Percentiles rank a stretch among this genome's conserved stretches.
These are phyloP conservation scores for Suillus subalutaceus DNA, from an alignment of 768 basidiomycete species.

Conservation along the genomic window DNA sequence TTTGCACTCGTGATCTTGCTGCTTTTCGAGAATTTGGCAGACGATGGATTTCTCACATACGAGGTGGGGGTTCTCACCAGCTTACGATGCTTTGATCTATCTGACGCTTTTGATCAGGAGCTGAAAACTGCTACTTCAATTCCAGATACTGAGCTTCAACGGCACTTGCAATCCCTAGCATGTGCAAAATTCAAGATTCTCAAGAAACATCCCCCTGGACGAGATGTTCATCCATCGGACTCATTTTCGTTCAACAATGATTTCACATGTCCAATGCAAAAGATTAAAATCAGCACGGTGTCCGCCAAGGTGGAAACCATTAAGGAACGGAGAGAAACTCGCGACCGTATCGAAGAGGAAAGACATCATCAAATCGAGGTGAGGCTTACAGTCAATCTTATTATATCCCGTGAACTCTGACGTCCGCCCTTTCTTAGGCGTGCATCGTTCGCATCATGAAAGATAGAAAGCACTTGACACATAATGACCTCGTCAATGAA, in stretches of 20 bases:
- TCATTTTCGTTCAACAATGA: slow-evolving; percentile 86
- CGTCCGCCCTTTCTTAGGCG: slow-evolving; percentile 57
- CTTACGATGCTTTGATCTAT: neutral
- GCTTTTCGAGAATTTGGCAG: slow-evolving; percentile 75
- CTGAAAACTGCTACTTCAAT: slow-evolving; percentile 78
- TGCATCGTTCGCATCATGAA: slow-evolving; percentile 99
- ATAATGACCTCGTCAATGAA: slow-evolving; percentile 89
- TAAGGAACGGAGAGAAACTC: slow-evolving; percentile 90
- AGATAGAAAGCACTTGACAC: slow-evolving; percentile 84
- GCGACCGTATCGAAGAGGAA: slow-evolving; percentile 89
- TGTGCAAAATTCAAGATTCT: slow-evolving; percentile 93
- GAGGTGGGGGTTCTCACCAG: slow-evolving; percentile 47
- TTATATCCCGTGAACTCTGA: slow-evolving; percentile 12
- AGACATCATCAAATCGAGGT: slow-evolving; percentile 90
- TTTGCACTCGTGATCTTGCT: slow-evolving; percentile 85
- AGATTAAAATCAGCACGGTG: slow-evolving; percentile 92
- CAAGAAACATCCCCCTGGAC: slow-evolving; percentile 86
- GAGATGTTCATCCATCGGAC: slow-evolving; percentile 78
- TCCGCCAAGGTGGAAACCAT: slow-evolving; percentile 84
- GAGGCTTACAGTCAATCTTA: slow-evolving; percentile 19
- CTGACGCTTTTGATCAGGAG: slow-evolving; percentile 55
- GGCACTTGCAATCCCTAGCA: slow-evolving; percentile 94
- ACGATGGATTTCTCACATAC: slow-evolving; percentile 76
- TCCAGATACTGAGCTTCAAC: slow-evolving; percentile 75
- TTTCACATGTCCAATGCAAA: slow-evolving; percentile 81